phyloP scores from a whole-genome alignment of 495 filamentous ascomycete species.

The Lophiostoma macrostomum region DNA sequence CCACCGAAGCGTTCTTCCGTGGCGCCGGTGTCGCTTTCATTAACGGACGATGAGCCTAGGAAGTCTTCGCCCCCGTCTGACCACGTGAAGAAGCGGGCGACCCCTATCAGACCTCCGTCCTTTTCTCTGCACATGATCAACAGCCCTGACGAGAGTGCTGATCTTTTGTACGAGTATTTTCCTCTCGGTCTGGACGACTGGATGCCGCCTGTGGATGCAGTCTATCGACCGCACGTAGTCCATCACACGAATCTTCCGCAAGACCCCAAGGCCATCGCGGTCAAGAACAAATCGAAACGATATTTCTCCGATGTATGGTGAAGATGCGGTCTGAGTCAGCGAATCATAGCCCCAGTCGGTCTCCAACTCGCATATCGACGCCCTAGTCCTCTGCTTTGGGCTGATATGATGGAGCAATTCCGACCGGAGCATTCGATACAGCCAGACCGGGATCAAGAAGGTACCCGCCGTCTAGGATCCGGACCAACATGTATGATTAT shows the following conservation, averaged over 20 bases:
- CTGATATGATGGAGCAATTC: too few relatives aligned
- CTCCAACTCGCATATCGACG: too few relatives aligned
- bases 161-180: conserved; percentile 88
- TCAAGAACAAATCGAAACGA: conserved; percentile 69
- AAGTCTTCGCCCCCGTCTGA: conserved; percentile 30
- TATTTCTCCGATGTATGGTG: conserved; percentile 71
- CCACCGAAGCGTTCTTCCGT: conserved; percentile 38
- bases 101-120: conserved; percentile 39
- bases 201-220: conserved; percentile 87
- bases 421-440: too few relatives aligned
- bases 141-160: conserved; percentile 66
- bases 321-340: too few relatives aligned
- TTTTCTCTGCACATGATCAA: conserved; percentile 43
- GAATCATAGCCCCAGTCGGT: too few relatives aligned
- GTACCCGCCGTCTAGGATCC: too few relatives aligned
- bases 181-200: conserved; percentile 85
- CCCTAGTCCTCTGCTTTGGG: too few relatives aligned
- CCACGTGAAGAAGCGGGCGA: conserved; percentile 29
- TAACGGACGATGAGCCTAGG: conserved; percentile 66
- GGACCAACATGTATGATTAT: too few relatives aligned
- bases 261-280: conserved; percentile 69
- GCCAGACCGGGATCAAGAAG: too few relatives aligned
- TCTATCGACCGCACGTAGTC: conserved; percentile 89
- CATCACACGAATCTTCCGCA: conserved; percentile 78
- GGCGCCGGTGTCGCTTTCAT: conserved; percentile 68